A percentile compares a stretch with the other conserved stretches of the same genome.
Conservation (phyloP, 805 yeast species). For the Ogataea pini region DNA sequence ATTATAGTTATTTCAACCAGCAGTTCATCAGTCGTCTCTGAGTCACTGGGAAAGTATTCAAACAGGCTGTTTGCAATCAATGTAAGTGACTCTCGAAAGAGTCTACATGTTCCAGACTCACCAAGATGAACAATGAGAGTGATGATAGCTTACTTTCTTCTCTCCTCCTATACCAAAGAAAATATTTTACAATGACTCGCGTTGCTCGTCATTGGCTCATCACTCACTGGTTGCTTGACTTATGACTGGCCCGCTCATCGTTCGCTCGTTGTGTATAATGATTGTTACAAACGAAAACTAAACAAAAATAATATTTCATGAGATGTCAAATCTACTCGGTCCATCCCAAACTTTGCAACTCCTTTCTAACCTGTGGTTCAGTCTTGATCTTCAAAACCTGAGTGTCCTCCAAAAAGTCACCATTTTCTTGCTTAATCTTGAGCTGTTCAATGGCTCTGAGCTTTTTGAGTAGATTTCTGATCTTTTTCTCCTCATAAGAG, state of each 20-base stretch:
- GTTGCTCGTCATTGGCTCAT: neutral
- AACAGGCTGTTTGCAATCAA: too few species aligned
- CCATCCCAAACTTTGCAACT: conserved; percentile 74
- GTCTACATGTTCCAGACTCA: too few species aligned
- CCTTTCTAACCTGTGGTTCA: conserved; percentile 77
- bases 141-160: too few species aligned
- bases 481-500: conserved; percentile 87
- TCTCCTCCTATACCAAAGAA: too few species aligned
- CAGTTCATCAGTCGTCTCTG: too few species aligned
- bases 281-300: neutral
- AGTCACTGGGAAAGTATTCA: too few species aligned
- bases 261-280: neutral
- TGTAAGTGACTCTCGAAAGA: too few species aligned
- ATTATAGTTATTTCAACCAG: too few species aligned
- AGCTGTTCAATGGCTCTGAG: conserved; percentile 92
- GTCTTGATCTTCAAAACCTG: conserved; percentile 87
- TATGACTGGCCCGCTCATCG: too few species aligned
- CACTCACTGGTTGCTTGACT: too few species aligned
- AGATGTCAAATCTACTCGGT: conserved; percentile 15
- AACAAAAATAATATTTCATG: neutral
- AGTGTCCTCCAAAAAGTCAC: conserved; percentile 88
- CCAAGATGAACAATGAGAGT: too few species aligned
- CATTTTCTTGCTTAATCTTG: conserved; percentile 79
- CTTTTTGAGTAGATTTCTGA: conserved; percentile 86
- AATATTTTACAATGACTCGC: neutral